A percentile compares a stretch with the other conserved stretches of the same genome.
Conservation (phyloP, 1,284 basidiomycete species). For the Puccinia hordei region DNA sequence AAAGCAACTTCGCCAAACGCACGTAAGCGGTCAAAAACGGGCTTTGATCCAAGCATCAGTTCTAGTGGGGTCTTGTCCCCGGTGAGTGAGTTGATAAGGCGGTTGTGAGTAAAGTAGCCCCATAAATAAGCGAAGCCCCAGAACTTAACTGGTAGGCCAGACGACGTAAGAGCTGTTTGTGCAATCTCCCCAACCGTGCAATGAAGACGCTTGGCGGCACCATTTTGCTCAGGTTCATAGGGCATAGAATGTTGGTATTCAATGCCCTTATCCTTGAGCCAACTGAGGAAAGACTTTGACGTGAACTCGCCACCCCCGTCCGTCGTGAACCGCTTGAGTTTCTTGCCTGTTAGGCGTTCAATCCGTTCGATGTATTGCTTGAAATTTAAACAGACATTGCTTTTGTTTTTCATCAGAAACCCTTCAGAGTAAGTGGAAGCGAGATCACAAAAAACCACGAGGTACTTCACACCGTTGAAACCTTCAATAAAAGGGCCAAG, state of each 20-base stretch:
- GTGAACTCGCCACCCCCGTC: no score
- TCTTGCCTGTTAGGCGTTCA: not conserved
- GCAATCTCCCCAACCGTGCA: conserved; percentile 27
- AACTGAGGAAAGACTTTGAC: not conserved
- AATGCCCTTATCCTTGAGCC: conserved; percentile 28
- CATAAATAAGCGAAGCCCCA: conserved; percentile 21
- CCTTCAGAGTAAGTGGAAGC: conserved; percentile 2
- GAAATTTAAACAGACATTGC: not conserved
- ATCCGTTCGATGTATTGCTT: not conserved
- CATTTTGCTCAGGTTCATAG: conserved; percentile 51
- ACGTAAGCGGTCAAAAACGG: not conserved
- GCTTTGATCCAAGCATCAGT: conserved; percentile 2
- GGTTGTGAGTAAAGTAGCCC: not conserved
- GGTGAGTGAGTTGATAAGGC: conserved; percentile 22
- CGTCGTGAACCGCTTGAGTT: no score
- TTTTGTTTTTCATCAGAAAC: not conserved
- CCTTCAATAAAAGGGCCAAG: conserved; percentile 27
- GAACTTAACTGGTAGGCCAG: not conserved
- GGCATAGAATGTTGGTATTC: conserved; percentile 13
- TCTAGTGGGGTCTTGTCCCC: conserved; percentile 16
- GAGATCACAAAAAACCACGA: conserved; percentile 17
- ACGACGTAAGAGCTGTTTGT: conserved; percentile 10
- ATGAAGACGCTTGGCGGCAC: conserved; percentile 35
- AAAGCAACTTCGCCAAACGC: conserved; percentile 35
- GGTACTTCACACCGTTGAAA: not conserved